Conservation (phyloP, 164 flowering plant genomes). For the Vitis amurensis region DNA sequence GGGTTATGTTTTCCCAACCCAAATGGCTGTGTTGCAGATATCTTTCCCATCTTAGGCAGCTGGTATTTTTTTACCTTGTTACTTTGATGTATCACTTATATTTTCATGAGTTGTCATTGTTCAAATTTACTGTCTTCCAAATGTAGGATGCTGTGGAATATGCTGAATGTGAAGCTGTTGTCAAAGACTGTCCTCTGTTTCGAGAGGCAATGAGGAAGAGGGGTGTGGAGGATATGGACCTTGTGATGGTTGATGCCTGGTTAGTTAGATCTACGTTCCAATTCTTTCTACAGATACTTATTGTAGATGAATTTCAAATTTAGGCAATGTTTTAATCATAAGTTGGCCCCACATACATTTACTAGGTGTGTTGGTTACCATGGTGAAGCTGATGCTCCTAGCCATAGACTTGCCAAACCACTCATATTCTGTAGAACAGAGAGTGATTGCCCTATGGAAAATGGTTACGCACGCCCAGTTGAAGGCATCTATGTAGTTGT, state of each 20-base stretch:
- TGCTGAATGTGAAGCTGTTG: conserved; percentile 95
- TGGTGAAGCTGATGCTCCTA: conserved; percentile 84
- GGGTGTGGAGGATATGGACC: conserved; percentile 95
- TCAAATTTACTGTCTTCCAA: neutral
- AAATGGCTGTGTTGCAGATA: neutral
- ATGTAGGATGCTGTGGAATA: conserved; percentile 86
- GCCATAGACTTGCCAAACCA: conserved; percentile 86
- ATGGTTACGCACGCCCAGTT: conserved; percentile 96
- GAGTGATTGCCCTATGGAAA: conserved; percentile 95
- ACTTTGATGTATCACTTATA: no score
- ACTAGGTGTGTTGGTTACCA: conserved; percentile 91
- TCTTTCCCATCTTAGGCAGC: neutral
- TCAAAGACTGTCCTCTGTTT: conserved; percentile 83
- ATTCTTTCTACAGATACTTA: neutral
- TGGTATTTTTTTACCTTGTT: neutral
- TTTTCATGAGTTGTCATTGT: no score
- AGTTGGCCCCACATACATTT: neutral
- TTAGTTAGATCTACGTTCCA: conserved; percentile 27
- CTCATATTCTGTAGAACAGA: conserved; percentile 93
- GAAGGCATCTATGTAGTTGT: conserved; percentile 83
- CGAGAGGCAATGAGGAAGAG: conserved; percentile 89
- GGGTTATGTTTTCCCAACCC: neutral
- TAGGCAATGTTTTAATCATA: neutral
- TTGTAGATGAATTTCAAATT: neutral
- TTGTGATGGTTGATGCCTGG: conserved; percentile 97